These are phyloP conservation scores for Dendrothele bispora DNA, from an alignment of 768 basidiomycete genomes.

Conservation along the genomic window DNA sequence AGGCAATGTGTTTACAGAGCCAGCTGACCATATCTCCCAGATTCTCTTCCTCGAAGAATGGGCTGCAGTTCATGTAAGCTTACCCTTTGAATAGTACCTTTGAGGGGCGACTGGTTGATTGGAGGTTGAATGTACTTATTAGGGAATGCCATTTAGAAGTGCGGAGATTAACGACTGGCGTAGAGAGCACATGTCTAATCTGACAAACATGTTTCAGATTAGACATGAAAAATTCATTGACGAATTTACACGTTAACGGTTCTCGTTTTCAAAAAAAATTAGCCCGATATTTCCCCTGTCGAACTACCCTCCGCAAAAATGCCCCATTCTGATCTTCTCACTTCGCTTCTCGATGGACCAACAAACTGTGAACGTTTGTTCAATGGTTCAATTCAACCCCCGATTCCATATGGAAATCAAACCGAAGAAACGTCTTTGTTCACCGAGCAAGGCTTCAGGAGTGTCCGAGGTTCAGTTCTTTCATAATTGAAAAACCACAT, in stretches of 20 bases:
- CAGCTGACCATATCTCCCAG: conserved; percentile 4
- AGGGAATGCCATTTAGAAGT: conserved; percentile 4
- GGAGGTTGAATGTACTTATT: neutral
- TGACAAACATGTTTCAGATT: conserved; percentile 1
- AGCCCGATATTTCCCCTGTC: conserved; percentile 5
- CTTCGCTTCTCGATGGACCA: conserved; percentile 6
- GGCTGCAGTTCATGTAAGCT: conserved; percentile 2
- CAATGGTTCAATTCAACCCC: conserved; percentile 1
- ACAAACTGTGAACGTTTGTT: conserved; percentile 7
- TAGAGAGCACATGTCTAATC: conserved; percentile 9
- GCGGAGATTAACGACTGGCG: conserved; percentile 8
- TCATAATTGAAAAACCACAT: no score
- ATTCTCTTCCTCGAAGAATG: conserved; percentile 6
- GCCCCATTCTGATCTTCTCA: conserved; percentile 6
- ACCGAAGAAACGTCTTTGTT: conserved; percentile 1
- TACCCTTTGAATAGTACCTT: neutral
- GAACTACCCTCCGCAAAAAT: conserved; percentile 2
- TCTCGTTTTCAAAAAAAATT: neutral
- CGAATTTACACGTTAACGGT: no score
- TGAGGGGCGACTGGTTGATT: no score
- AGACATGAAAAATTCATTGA: neutral
- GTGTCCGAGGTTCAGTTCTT: conserved; percentile 8
- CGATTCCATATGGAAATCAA: conserved; percentile 7
- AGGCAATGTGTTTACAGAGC: conserved; percentile 3
- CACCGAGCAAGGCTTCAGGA: conserved; percentile 7